Conservation (phyloP, 148 eudicot species). For the Amaranthus hypochondriacus region DNA sequence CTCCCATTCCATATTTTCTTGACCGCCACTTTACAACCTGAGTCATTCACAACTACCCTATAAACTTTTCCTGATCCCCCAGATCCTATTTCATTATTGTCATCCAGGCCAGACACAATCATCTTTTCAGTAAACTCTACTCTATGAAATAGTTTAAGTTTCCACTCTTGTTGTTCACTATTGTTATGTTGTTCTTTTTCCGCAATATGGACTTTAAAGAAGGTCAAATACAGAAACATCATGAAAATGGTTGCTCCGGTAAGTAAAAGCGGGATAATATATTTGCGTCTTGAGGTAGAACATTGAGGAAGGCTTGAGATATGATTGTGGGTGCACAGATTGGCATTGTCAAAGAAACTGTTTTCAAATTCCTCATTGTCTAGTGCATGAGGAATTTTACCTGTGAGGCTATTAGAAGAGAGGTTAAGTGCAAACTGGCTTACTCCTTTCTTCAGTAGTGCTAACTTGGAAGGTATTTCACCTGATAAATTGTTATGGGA, state of each 20-base stretch:
- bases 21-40: conserved; percentile 37
- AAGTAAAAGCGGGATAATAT: conserved; percentile 36
- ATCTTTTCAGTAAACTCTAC: conserved; percentile 45
- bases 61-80: conserved; percentile 69
- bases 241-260: conserved; percentile 25
- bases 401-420: too few species aligned
- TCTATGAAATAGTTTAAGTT: conserved; percentile 51
- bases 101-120: conserved; percentile 40
- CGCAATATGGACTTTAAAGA: conserved; percentile 25
- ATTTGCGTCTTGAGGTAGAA: conserved; percentile 16
- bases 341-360: conserved; percentile 45
- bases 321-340: conserved; percentile 37
- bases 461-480: conserved; percentile 48
- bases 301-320: conserved; percentile 41
- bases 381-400: too few species aligned
- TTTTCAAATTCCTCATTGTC: conserved; percentile 43
- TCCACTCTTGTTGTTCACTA: conserved; percentile 35
- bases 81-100: conserved; percentile 47
- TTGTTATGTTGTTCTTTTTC: conserved; percentile 26
- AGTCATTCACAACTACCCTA: conserved; percentile 27
- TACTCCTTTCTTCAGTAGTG: too few species aligned
- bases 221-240: conserved; percentile 26
- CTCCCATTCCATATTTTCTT: conserved; percentile 48
- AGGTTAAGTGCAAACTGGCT: too few species aligned
- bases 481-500: conserved; percentile 55